Base-by-base conservation (phyloP, 2,329 filamentous ascomycete genomes). In the Drechslerella dactyloides region DNA sequence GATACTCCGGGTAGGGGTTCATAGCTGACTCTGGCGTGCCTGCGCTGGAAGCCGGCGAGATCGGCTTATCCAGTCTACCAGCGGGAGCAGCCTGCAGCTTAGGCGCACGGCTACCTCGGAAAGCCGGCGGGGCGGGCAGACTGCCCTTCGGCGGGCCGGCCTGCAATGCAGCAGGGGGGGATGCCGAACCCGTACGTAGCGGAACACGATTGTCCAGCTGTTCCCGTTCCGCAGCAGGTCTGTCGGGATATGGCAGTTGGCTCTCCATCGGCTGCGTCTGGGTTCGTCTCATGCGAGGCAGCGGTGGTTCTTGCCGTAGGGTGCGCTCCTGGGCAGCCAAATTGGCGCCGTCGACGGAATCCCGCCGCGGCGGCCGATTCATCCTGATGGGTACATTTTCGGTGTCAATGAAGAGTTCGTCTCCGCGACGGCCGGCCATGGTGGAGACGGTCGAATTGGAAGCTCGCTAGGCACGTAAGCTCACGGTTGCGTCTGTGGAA, bases 1-100 rank as follows among this genome's bases (percentile, higher is more conserved):
- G 83, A 76, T 83, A 85, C 30, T 84, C 82, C 15, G 82, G 82
- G 75, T 83, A 84, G 33, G 76, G 75, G 35, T 75, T 76, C 21
- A 74, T 15, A 11, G 57, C 10, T 35, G 48, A 23, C 27, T 74
- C 74, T 30, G 69, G 60, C 74, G 69, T 77, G 77, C 58, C 73
- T 76, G 58, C 75, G 68, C 37, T 69, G 21, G 30, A 57, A n/a
- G 30, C n/a, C 15, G 48, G 61, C 10, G 61, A 66, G 42, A 75
- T 76, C 42, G 56, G 74, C 60, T 75, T 59, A 57, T 70, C 56
- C 2, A 40, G 68, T 23, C 65, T 57, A 46, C 68, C 57, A 52
- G 13, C 72, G 62, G 51, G 74, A 52, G 74, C 61, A 37, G 74
- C 61, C 27, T 74, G 60, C 37, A 74, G 66, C n/a, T 73, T 66